Base-by-base conservation (phyloP, 2,329 filamentous ascomycete genomes). In the Phialophora chinensis region DNA sequence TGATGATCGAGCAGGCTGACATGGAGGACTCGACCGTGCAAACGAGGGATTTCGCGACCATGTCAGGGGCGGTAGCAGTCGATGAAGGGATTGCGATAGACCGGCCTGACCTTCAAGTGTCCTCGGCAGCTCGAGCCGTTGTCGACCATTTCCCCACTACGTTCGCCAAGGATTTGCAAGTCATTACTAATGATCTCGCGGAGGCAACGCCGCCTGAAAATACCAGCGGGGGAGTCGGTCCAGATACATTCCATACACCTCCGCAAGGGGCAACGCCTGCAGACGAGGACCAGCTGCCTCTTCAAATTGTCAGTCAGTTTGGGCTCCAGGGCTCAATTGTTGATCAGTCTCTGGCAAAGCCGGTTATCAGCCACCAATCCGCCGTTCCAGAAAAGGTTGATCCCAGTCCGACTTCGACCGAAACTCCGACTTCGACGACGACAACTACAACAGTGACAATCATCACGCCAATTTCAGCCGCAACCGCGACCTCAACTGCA, bases 241-340 rank as follows among this genome's bases (percentile, higher is more conserved):
- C 62, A 8, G 62, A 67, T 23, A 55, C 8, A 8, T 66, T 66
- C 47, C 59, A 53, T 38, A 69, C 61, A 8, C 65, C 68, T 4
- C 14, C 25, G n/a, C 47, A 38, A 17, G 55, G 52, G 6, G 50
- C 59, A 4, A 63, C 57, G 5, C 67, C 62, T 20, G 54, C 54
- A 33, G 17, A 14, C 38, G 25, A 59, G 60, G 10, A 53, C 33
- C 49, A 27, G 11, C 12, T 3, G n/a, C 14, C 49, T n/a, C 49
- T 20, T 44, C 17, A 44, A 20, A 23, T 6, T 29, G 20, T 23
- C 20, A 52, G 20, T 50, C 47, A 50, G 7, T 6, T 14, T 50
- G n/a, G 4, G 7, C 25, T 8, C 23, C 14, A 23, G 20, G 49
- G 5, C 17, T 55, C 53, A 17, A 8, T 20, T 35, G 53, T 35